Evolutionary conservation across 306 rosid genomes (phyloP), one percentile per base, ranked within the genome.

Genomic region (Ochetophila trinervis): DNA sequence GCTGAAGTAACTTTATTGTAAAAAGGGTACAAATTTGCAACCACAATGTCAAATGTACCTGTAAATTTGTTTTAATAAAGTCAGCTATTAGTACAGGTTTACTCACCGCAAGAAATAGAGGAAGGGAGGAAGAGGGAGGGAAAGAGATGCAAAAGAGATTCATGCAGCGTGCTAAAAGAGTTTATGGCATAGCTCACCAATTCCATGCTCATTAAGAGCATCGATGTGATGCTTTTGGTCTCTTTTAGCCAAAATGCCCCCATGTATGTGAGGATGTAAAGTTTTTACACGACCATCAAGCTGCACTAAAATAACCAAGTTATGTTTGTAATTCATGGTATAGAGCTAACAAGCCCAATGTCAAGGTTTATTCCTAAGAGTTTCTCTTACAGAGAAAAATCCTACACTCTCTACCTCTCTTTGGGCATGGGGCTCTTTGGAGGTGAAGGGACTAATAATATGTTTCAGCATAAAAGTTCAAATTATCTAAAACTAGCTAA

Each of bases 241-340:
- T 80, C 97, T 90, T 84, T 87, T 87, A 73, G 97, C 99, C 79
- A 93, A 90, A 76, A 93, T 93, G 15, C 96, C 97, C 22, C 99
- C 97, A 79, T 90, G 96, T 67, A 93, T 73, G 30, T 78, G 82
- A 60, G 98, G 97, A 69, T 93, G 97, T 76, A 93, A 80, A 66
- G 98, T 87, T 86, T 93, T 93, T 57, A 93, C 97, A 51, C 91
- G 98, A 20, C 97, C 97, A 76, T 93, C 97, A 42, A 93, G 97
- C 98, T 93, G 82, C 61, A 55, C 45, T 59, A 47, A 61, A 81
- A 63, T 63, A 52, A 8, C 74, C 32, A 55, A 74, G n/a, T 73
- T 53, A 76, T 36, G 63, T 74, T 45, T 64, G 10, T 24, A 45
- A n/a, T 57, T 55, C 67, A 63, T 11, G 37, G 2, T 3, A 22